Percentiles rank a stretch among this genome's conserved stretches.
phyloP scores from a whole-genome alignment of 192 early-diverging fungal genomes.

The Chytriomyces sp. region DNA sequence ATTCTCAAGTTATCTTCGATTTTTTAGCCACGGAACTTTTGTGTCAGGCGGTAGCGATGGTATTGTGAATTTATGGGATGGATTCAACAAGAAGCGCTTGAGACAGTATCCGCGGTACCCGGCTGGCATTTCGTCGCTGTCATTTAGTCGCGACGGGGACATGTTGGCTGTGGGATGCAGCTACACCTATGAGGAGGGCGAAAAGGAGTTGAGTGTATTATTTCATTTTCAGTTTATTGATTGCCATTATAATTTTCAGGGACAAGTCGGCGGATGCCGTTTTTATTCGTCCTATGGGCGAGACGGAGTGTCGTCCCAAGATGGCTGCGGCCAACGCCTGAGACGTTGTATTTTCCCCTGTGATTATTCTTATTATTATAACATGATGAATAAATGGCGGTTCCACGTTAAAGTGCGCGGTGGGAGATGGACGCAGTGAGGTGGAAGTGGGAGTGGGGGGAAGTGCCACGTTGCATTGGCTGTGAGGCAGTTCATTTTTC shows the following conservation, averaged over 20 bases:
- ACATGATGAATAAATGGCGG: background rate
- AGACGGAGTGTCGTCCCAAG: constrained; percentile 65
- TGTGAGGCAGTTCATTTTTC: background rate
- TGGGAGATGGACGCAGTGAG: background rate
- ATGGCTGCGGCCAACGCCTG: background rate
- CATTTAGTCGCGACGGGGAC: constrained; percentile 79
- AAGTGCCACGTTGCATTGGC: background rate
- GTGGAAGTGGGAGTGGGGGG: background rate
- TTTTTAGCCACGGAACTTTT: constrained; percentile 82
- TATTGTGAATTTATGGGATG: constrained; percentile 90
- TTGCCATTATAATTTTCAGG: constrained; percentile 26
- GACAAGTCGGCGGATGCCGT: constrained; percentile 53
- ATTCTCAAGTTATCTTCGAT: background rate
- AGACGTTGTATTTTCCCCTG: background rate
- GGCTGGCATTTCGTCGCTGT: constrained; percentile 76
- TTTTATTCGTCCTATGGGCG: constrained; percentile 72
- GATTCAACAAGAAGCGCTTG: constrained; percentile 84
- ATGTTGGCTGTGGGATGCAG: constrained; percentile 83
- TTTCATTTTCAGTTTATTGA: constrained; percentile 11
- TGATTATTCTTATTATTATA: background rate
- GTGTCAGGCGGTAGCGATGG: constrained; percentile 95
- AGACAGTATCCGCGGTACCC: constrained; percentile 81
- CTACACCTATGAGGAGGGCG: constrained; percentile 95
- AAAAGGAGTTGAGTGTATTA: constrained; percentile 62
- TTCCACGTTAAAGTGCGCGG: background rate